phyloP scores from a whole-genome alignment of 2,329 filamentous ascomycete species.

The Ophiostoma sp. region DNA sequence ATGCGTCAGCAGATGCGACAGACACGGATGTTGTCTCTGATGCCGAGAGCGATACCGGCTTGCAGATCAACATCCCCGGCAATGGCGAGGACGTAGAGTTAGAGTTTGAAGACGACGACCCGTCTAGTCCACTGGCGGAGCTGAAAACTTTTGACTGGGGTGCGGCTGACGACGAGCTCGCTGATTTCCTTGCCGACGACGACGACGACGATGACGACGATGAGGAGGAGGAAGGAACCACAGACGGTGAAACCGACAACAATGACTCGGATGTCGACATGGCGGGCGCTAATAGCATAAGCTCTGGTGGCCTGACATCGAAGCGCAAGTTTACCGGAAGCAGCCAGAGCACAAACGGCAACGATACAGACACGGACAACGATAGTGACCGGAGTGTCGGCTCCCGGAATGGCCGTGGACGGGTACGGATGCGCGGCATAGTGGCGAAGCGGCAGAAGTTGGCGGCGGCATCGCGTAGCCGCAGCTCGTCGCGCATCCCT shows the following conservation, averaged over 20 bases:
- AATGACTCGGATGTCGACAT: conserved; percentile 35
- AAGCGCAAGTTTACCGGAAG: conserved; percentile 30
- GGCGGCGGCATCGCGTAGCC: conserved; percentile 39
- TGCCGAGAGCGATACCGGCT: conserved; percentile 31
- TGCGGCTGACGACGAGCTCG: conserved; percentile 64
- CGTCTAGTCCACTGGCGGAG: conserved; percentile 49
- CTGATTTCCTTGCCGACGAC: conserved; percentile 62
- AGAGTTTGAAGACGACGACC: conserved; percentile 43
- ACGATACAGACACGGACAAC: conserved; percentile 34
- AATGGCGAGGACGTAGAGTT: conserved; percentile 39
- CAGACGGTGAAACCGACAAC: conserved; percentile 34
- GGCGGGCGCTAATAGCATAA: conserved; percentile 22
- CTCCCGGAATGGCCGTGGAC: conserved; percentile 30
- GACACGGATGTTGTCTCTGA: conserved; percentile 31
- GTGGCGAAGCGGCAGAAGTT: conserved; percentile 50
- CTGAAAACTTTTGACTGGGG: conserved; percentile 57
- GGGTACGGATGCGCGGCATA: conserved; percentile 29
- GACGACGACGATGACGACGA: conserved; percentile 46
- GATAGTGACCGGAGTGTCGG: conserved; percentile 23
- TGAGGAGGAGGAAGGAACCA: conserved; percentile 35
- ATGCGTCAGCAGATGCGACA: conserved; percentile 29
- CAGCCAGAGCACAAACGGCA: conserved; percentile 30
- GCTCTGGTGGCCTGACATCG: background rate
- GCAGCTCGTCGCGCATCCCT: conserved; percentile 41
- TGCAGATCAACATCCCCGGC: conserved; percentile 25